These are phyloP conservation scores for Eleusine coracana DNA, from an alignment of 176 grass and related monocot genomes.

Conservation along the genomic window DNA sequence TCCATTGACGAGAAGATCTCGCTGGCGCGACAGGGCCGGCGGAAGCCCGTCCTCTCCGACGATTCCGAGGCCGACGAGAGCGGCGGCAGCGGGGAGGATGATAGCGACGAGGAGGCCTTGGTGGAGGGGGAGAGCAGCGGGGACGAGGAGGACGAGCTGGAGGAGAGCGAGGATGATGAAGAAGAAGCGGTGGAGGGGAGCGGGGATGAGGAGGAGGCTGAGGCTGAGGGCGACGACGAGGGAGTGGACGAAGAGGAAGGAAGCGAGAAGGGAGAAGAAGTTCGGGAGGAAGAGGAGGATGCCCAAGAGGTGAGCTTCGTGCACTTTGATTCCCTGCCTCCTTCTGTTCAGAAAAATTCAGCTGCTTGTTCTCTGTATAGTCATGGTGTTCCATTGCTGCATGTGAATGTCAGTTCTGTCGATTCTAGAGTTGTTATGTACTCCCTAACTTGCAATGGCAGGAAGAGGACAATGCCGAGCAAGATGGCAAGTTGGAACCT, in stretches of 20 bases:
- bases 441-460: conserved; percentile 17
- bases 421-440: not conserved
- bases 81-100: conserved; percentile 23
- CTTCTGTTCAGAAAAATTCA: not conserved
- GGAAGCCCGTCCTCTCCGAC: conserved; percentile 43
- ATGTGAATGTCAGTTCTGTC: not conserved
- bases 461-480: conserved; percentile 29
- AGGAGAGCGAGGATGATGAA: conserved; percentile 41
- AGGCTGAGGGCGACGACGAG: not conserved
- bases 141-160: conserved; percentile 50
- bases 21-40: conserved; percentile 37
- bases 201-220: not conserved
- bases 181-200: conserved; percentile 1
- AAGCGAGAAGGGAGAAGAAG: not conserved
- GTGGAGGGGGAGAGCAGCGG: conserved; percentile 49
- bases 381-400: not conserved
- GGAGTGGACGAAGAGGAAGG: conserved; percentile 35
- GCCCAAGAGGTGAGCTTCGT: conserved; percentile 26
- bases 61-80: conserved; percentile 30
- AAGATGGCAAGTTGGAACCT: conserved; percentile 22
- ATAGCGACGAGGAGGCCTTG: not conserved
- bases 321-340: not conserved
- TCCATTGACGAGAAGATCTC: conserved; percentile 86
- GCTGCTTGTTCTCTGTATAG: not conserved
- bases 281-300: conserved; percentile 23